Base-by-base conservation (phyloP, 306 rosid species). In the Sphenostylis stenocarpa region DNA sequence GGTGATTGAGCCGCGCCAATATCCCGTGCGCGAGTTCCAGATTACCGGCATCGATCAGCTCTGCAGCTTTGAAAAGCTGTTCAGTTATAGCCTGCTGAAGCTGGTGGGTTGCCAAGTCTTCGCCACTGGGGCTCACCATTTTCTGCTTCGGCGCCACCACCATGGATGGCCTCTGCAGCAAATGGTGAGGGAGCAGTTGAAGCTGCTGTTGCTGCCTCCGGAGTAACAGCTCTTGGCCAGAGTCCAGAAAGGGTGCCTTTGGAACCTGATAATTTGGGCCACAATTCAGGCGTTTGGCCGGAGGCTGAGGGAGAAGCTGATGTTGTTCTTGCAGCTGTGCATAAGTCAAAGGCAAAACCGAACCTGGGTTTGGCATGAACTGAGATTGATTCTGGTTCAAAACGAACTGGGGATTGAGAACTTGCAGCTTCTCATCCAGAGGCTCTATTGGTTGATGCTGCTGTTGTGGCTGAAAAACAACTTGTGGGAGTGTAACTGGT, bases 1-100 rank as follows among this genome's bases (percentile, higher is more conserved):
- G 97, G 90, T 94, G 98, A 94, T 94, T 94, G 98, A 94, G 98
- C 97, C 98, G 97, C 98, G 98, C 98, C 97, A 94, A 94, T 94
- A 94, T 94, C 98, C 92, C 98, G 82, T 89, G 97, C 97, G 97
- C 98, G 89, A 77, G 92, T 77, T 78, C 91, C 83, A 88, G 88
- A 75, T 89, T 91, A 38, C 95, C 91, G 78, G 90, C 80, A 82
- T 91, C 96, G 60, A 91, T 90, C 87, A 91, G 82, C 88, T 91
- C 97, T 78, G 92, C 90, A 76, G 93, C 88, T 80, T 90, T 89
- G 83, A 82, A 87, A 28, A 94, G 84, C 86, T 90, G 93, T 61
- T 94, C 97, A 80, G 77, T 68, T 14, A 89, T 69, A 47, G 81
- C 84, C 64, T 87, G 97, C 81, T 93, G 94, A 85, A 90, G 87